Conservation (phyloP, 306 rosid species). For the Quercus gilva region DNA sequence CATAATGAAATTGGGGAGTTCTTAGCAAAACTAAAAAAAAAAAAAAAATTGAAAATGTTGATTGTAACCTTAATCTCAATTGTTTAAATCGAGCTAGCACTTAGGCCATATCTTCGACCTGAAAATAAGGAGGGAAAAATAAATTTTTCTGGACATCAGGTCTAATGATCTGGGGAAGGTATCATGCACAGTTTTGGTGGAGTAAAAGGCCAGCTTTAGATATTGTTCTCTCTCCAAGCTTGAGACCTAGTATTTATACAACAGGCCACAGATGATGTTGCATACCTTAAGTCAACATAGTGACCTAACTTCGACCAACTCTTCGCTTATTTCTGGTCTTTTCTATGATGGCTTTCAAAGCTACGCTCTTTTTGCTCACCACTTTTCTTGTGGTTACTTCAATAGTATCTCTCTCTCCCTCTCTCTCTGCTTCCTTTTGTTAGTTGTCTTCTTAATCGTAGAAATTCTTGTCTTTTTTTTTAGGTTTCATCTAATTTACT, state of each 20-base stretch:
- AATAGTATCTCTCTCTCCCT: constrained; percentile 25
- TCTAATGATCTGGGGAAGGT: not conserved
- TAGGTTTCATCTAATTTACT: constrained; percentile 27
- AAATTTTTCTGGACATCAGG: not conserved
- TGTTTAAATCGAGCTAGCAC: not conserved
- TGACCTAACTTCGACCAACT: not conserved
- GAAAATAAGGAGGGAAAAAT: not conserved
- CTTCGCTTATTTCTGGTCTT: not conserved
- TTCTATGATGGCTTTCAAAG: constrained; percentile 45
- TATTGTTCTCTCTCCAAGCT: not conserved
- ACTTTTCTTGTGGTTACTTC: constrained; percentile 37
- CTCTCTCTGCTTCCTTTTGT: not conserved
- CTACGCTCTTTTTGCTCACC: constrained; percentile 34
- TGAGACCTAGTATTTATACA: constrained; percentile 35
- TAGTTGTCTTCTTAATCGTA: constrained; percentile 12
- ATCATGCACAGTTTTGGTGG: not conserved
- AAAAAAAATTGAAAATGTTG: no score
- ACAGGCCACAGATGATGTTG: not conserved
- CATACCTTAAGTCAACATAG: constrained; percentile 2
- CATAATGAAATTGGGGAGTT: no score
- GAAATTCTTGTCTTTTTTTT: not conserved
- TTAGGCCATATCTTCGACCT: not conserved
- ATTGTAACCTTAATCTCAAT: no score
- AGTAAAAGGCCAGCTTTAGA: not conserved
- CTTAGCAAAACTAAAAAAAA: no score